phyloP scores from a whole-genome alignment of 805 yeast species.

The Saccharomycopsis lassenensis region DNA sequence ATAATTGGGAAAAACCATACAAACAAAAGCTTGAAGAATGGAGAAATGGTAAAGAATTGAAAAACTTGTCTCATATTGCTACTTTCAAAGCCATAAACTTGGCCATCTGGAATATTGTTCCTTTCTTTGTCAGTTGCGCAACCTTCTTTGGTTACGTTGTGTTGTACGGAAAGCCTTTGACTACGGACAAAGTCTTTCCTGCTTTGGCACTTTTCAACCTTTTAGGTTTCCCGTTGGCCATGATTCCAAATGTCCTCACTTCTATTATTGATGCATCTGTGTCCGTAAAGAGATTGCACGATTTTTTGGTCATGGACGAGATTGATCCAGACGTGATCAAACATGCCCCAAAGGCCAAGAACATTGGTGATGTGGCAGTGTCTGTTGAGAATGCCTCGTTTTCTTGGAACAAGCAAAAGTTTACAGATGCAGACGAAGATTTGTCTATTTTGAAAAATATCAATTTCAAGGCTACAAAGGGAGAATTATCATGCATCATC shows the following conservation, averaged over 20 bases:
- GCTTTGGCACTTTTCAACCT: slow-evolving; percentile 83
- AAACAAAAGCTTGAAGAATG: slow-evolving; percentile 62
- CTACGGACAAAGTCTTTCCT: slow-evolving; percentile 87
- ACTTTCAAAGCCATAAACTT: slow-evolving; percentile 55
- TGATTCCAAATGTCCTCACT: slow-evolving; percentile 84
- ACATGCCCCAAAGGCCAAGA: slow-evolving; percentile 33
- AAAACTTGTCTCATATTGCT: slow-evolving; percentile 66
- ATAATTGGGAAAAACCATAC: slow-evolving; percentile 93
- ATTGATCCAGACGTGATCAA: slow-evolving; percentile 71
- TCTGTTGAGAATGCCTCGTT: slow-evolving; percentile 57
- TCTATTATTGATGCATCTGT: slow-evolving; percentile 82
- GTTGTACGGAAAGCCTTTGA: slow-evolving; percentile 51
- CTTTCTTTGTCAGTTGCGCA: slow-evolving; percentile 78
- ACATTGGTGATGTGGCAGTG: slow-evolving; percentile 58
- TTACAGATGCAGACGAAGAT: slow-evolving; percentile 23
- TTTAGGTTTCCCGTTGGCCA: slow-evolving; percentile 83
- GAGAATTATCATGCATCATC: slow-evolving; percentile 73
- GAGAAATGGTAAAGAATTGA: slow-evolving; percentile 79
- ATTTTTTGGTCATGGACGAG: slow-evolving; percentile 66
- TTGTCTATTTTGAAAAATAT: slow-evolving; percentile 44
- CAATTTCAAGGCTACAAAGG: slow-evolving; percentile 54
- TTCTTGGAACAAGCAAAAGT: slow-evolving; percentile 65
- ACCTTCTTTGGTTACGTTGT: slow-evolving; percentile 77
- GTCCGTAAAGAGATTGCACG: slow-evolving; percentile 62
- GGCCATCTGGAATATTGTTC: slow-evolving; percentile 78